These are phyloP conservation scores for Boletellus ananiceps DNA, from an alignment of 768 basidiomycete genomes.

Conservation along the genomic window DNA sequence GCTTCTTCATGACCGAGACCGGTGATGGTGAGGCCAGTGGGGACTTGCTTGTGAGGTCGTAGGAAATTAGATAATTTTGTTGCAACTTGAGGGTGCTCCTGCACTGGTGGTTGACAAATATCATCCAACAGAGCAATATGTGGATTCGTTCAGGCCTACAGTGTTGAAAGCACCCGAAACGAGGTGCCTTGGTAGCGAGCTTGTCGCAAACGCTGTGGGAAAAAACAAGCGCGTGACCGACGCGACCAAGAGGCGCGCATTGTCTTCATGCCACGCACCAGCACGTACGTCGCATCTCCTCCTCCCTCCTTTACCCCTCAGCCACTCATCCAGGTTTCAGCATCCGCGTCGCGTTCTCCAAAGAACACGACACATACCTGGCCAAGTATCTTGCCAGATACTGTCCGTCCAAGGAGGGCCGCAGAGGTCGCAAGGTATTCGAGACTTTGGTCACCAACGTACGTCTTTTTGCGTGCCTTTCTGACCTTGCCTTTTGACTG, in stretches of 20 bases:
- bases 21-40: too few species aligned
- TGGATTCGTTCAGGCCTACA: too few species aligned
- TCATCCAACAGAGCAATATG: too few species aligned
- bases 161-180: too few species aligned
- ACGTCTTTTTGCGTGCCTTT: slow-evolving; percentile 10
- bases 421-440: slow-evolving; percentile 46
- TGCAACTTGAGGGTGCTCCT: too few species aligned
- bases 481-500: not conserved
- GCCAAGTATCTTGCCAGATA: slow-evolving; percentile 47
- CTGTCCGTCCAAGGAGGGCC: slow-evolving; percentile 37
- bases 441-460: slow-evolving; percentile 44
- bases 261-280: not conserved
- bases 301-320: not conserved
- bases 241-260: not conserved
- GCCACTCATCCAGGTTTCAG: slow-evolving; percentile 9
- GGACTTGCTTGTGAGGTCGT: too few species aligned
- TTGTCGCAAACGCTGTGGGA: too few species aligned
- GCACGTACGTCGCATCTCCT: not conserved
- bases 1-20: too few species aligned
- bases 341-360: slow-evolving; percentile 29
- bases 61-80: too few species aligned
- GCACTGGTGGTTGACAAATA: too few species aligned
- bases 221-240: too few species aligned
- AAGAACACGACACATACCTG: slow-evolving; percentile 41
- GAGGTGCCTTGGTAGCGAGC: too few species aligned